Evolutionary conservation across 129 eudicot genomes (phyloP).

Genomic region (Centella asiatica): DNA sequence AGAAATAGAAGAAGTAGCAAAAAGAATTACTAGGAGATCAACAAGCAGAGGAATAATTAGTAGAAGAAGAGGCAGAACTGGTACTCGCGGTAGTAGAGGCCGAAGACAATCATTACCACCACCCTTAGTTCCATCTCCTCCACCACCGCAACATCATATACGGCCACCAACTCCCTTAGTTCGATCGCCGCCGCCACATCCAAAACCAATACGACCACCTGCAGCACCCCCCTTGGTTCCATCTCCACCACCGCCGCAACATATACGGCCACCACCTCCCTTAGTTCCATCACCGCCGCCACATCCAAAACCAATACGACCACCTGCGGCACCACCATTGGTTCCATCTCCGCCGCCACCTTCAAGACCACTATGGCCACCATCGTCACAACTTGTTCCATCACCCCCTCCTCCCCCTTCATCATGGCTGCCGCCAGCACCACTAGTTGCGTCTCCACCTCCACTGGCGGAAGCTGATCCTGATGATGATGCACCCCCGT

Average conservation of each 20-base stretch:
- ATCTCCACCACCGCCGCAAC: background rate
- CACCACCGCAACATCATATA: background rate
- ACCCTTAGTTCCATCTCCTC: background rate
- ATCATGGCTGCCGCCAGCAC: background rate
- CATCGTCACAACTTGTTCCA: background rate
- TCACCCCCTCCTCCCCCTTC: constrained; percentile 4
- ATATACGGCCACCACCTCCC: background rate
- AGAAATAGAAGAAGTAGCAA: background rate
- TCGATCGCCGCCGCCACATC: background rate
- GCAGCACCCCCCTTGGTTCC: background rate
- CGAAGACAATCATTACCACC: background rate
- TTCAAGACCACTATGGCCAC: background rate
- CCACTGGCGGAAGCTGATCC: background rate
- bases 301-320: background rate
- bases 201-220: background rate
- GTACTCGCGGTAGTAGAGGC: too few relatives aligned
- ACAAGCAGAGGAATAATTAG: background rate
- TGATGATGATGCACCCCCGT: too few relatives aligned
- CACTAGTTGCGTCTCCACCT: background rate
- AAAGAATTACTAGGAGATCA: background rate
- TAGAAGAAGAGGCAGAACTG: background rate
- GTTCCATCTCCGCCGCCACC: too few relatives aligned
- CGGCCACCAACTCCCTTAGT: background rate
- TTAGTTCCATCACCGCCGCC: background rate
- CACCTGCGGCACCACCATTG: too few relatives aligned